Conservation (phyloP, 306 rosid genomes). For the Cicer pinnatifidum region DNA sequence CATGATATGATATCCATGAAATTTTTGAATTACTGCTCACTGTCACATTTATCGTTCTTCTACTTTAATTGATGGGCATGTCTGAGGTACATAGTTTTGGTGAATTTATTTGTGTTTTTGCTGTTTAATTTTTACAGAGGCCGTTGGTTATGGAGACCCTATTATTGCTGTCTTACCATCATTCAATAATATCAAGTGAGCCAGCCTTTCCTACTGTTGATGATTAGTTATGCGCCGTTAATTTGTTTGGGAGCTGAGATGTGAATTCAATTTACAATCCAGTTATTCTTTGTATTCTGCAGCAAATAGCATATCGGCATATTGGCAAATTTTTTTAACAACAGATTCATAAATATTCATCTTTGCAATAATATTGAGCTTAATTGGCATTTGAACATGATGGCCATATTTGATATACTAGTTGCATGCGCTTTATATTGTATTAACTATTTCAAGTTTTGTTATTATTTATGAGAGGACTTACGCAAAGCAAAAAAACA, state of each 20-base stretch:
- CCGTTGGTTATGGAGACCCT: slow-evolving; percentile 88
- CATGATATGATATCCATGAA: slow-evolving; percentile 7
- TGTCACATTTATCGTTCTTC: not conserved
- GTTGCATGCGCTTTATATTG: slow-evolving; percentile 20
- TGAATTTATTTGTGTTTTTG: slow-evolving; percentile 27
- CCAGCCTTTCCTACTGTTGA: slow-evolving; percentile 30
- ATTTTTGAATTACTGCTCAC: slow-evolving; percentile 10
- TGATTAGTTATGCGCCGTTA: slow-evolving; percentile 6
- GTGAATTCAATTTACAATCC: slow-evolving; percentile 37
- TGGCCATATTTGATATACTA: slow-evolving; percentile 13
- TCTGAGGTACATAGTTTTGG: not conserved
- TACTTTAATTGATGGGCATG: not conserved
- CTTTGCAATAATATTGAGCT: slow-evolving; percentile 24
- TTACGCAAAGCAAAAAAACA: not conserved
- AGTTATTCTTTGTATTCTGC: slow-evolving; percentile 34
- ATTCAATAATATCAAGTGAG: slow-evolving; percentile 69
- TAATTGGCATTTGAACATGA: not conserved
- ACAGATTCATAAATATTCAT: slow-evolving; percentile 38
- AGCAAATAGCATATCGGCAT: not conserved
- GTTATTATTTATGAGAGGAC: not conserved
- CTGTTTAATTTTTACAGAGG: slow-evolving; percentile 63
- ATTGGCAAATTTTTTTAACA: not conserved
- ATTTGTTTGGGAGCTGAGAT: slow-evolving; percentile 40
- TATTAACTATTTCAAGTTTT: slow-evolving; percentile 8
- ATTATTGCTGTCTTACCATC: slow-evolving; percentile 80